phyloP scores from a whole-genome alignment of 2,329 filamentous ascomycete genomes.

The Fusarium fracticaudum region DNA sequence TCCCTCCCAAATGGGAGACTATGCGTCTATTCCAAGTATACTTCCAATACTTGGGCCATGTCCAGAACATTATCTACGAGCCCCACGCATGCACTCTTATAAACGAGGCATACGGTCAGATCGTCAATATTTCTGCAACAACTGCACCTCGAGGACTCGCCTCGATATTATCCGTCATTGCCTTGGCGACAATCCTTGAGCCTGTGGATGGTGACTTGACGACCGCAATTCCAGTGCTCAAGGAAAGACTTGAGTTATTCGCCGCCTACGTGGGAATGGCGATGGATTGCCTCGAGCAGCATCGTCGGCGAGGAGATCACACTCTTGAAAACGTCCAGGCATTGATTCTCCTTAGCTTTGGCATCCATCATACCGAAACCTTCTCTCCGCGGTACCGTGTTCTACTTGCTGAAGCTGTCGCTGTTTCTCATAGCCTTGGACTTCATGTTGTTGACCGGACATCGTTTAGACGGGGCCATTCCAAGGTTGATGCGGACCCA shows the following conservation, averaged over 20 bases:
- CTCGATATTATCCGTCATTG: background rate
- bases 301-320: background rate
- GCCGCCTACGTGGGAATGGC: background rate
- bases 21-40: background rate
- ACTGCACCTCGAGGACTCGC: background rate
- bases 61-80: background rate
- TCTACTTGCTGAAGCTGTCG: background rate
- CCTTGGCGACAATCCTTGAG: background rate
- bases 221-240: background rate
- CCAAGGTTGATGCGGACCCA: rapidly evolving
- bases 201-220: background rate
- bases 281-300: background rate
- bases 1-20: background rate
- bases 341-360: background rate
- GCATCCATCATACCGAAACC: background rate
- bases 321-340: background rate
- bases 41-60: background rate
- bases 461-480: background rate
- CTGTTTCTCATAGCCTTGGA: background rate
- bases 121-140: background rate
- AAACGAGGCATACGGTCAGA: background rate
- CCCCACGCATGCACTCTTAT: background rate
- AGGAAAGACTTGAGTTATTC: rapidly evolving
- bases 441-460: background rate
- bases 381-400: background rate